Evolutionary conservation across 2,329 filamentous ascomycete genomes (phyloP).

Genomic region (Fusarium compactum): DNA sequence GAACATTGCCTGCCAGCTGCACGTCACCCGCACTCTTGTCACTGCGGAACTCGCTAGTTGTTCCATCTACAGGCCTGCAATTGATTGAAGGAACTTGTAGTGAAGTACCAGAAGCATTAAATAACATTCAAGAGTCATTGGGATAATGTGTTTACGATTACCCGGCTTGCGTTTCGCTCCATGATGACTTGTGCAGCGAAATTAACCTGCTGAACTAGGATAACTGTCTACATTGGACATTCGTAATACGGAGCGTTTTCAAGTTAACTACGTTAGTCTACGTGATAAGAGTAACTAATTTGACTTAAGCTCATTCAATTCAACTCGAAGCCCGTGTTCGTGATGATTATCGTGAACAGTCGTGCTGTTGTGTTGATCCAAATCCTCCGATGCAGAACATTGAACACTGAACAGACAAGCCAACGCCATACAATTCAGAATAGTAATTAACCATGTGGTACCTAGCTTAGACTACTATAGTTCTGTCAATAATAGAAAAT

Average conservation of each 20-base stretch:
- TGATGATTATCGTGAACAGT: background rate
- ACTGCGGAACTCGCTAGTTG: background rate
- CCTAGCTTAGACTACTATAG: fast-evolving
- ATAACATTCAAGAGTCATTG: background rate
- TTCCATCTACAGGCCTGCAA: background rate
- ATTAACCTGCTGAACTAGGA: background rate
- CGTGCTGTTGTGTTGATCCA: background rate
- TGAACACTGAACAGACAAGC: background rate
- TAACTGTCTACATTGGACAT: background rate
- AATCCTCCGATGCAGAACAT: background rate
- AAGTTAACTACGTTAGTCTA: background rate
- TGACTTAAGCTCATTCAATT: background rate
- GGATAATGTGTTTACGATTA: background rate
- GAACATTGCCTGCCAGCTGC: slow-evolving; percentile 30
- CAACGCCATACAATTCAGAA: background rate
- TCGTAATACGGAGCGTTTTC: background rate
- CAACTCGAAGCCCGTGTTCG: background rate
- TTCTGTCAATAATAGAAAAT: background rate
- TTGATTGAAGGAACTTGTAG: background rate
- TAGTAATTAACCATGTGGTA: background rate
- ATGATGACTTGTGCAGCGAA: background rate
- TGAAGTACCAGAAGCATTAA: background rate
- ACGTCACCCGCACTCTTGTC: background rate
- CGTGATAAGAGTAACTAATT: no score
- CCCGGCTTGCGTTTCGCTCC: background rate